Conservation (phyloP, 495 filamentous ascomycete genomes). For the Corynascus novoguineensis region DNA sequence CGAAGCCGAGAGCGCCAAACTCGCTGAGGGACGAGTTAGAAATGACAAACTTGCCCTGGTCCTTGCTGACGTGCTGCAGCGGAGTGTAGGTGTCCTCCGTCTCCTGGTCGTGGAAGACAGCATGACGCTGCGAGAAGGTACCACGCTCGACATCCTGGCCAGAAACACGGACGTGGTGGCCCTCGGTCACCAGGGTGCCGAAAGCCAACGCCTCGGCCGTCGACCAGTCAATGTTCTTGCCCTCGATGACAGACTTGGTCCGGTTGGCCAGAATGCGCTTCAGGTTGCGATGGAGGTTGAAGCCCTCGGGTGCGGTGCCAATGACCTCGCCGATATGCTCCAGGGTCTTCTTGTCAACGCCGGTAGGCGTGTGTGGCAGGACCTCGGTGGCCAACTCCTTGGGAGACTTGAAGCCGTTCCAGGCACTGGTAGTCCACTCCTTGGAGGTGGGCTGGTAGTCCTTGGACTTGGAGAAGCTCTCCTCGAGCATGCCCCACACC, state of each 20-base stretch:
- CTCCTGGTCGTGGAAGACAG: constrained; percentile 96
- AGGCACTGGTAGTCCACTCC: constrained; percentile 97
- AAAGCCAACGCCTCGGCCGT: constrained; percentile 97
- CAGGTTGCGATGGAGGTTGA: constrained; percentile 85
- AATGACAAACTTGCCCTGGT: constrained; percentile 92
- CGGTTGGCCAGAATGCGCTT: constrained; percentile 91
- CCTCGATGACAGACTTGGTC: constrained; percentile 88
- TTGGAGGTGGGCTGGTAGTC: constrained; percentile 95
- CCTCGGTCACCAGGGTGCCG: constrained; percentile 81
- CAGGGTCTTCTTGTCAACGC: constrained; percentile 61
- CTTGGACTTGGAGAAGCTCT: constrained; percentile 93
- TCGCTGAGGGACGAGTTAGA: constrained; percentile 96
- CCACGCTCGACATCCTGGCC: constrained; percentile 99
- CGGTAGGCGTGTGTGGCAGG: constrained; percentile 85
- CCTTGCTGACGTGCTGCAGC: constrained; percentile 76
- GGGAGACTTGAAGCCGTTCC: constrained; percentile 98
- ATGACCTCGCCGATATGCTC: constrained; percentile 75
- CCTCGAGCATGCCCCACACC: constrained; percentile 98
- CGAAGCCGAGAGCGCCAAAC: constrained; percentile 91
- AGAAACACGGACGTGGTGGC: constrained; percentile 92
- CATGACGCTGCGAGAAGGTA: constrained; percentile 97
- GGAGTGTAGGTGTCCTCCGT: constrained; percentile 89
- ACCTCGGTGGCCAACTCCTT: constrained; percentile 96
- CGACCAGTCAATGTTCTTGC: constrained; percentile 94
- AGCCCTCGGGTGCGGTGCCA: constrained; percentile 70